Conservation (phyloP, 495 filamentous ascomycete species). For the Chaetomium cochliodes region DNA sequence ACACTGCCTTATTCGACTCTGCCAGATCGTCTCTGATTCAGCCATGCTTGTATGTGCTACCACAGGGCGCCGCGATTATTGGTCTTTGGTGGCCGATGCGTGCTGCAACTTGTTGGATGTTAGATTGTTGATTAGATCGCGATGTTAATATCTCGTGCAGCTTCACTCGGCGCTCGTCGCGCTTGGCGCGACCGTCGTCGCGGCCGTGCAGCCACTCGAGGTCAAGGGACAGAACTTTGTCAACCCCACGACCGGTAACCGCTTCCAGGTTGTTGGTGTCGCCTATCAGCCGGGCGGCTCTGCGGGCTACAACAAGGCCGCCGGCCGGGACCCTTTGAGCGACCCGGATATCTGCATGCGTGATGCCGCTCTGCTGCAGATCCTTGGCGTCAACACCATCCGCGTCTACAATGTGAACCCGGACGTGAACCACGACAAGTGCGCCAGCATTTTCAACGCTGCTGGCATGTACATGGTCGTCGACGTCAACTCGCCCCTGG, state of each 20-base stretch:
- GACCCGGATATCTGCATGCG: conserved; percentile 74
- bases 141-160: conserved; percentile 25
- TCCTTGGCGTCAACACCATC: conserved; percentile 80
- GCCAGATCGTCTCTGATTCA: neutral
- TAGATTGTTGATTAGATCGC: no score
- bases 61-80: no score
- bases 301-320: conserved; percentile 65
- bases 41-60: conserved; percentile 21
- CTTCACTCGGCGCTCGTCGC: conserved; percentile 45
- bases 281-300: conserved; percentile 94
- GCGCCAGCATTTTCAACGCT: conserved; percentile 87
- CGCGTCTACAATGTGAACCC: conserved; percentile 92
- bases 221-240: conserved; percentile 80
- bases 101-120: no score
- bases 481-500: conserved; percentile 91
- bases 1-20: neutral
- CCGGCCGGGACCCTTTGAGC: conserved; percentile 69
- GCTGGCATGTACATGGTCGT: conserved; percentile 61
- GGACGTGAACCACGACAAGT: conserved; percentile 79
- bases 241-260: conserved; percentile 70
- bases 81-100: no score
- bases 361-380: conserved; percentile 90
- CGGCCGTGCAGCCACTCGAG: conserved; percentile 69
- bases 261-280: conserved; percentile 86
- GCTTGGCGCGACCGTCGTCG: conserved; percentile 52